Base-by-base conservation (phyloP, 2,329 filamentous ascomycete species). In the Sclerotinia glacialis region DNA sequence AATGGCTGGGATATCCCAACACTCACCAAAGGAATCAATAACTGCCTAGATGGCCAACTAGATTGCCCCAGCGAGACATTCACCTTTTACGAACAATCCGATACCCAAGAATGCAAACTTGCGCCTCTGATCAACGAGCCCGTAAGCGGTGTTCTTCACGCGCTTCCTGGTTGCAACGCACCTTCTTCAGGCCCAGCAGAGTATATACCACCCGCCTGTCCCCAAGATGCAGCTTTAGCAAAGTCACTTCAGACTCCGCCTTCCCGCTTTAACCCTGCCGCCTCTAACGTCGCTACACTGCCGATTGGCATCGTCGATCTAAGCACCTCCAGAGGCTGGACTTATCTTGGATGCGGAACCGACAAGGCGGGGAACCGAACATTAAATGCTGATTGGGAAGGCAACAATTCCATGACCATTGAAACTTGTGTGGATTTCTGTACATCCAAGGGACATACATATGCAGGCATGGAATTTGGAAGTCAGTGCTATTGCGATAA, bases 401-500 rank as follows among this genome's bases (percentile, higher is more conserved):
- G 59, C 3, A 37, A 28, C 8, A 26, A 21, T 31, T 37, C 47
- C 16, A 66, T 66, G 64, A 67, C 65, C 5, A 67, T 64, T 18
- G 52, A 49, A 12, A 23, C 28, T 2, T 67, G 65, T 50, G 46
- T 67, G 5, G 23, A 49, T 23, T 63, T 64, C 31, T 67, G 65
- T 42, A 3, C 37, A 14, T 63, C 50, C n/a, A 64, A 63, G 5
- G 65, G 65, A 2, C 50, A 67, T 31, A 54, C 59, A 7, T 67
- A 67, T 64, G 65, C 65, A 1, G 65, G 65, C 18, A 28, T 63
- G 21, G 65, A 67, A 40, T 63, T 67, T 5, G 59, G 40, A 47
- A 56, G 58, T 28, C 65, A 67, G 14, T 67, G 60, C 26, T 67
- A 49, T 52, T 67, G 65, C 50, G 52, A 44, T 34, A 44, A 67